Evolutionary conservation across 495 filamentous ascomycete genomes (phyloP).

Genomic region (Talaromyces ruber): DNA sequence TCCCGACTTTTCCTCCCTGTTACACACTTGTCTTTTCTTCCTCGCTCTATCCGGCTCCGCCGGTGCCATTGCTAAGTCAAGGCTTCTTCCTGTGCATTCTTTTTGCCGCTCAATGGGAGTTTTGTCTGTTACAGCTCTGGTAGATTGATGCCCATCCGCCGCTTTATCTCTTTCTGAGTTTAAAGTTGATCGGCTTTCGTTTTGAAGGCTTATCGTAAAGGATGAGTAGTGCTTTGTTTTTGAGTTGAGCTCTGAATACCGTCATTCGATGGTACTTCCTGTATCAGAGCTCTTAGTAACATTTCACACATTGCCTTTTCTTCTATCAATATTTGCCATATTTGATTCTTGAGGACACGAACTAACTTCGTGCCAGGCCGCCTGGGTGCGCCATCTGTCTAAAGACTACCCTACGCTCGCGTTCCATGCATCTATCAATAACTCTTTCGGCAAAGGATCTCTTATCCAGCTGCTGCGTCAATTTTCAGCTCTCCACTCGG

Average conservation of each 20-base stretch:
- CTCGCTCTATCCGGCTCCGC: conserved; percentile 11
- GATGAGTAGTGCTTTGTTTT: conserved; percentile 59
- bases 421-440: conserved; percentile 87
- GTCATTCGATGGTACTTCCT: conserved; percentile 25
- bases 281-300: conserved; percentile 95
- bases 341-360: conserved; percentile 8
- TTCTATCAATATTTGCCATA: not conserved
- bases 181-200: conserved; percentile 70
- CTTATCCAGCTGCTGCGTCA: conserved; percentile 76
- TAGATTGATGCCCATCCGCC: conserved; percentile 73
- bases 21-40: conserved; percentile 9
- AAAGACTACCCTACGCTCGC: conserved; percentile 89
- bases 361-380: conserved; percentile 56
- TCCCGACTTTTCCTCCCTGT: conserved; percentile 9
- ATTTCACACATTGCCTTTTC: conserved; percentile 72
- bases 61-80: conserved; percentile 88
- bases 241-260: conserved; percentile 75
- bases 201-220: conserved; percentile 58
- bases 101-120: conserved; percentile 53
- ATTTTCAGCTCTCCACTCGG: conserved; percentile 83
- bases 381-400: conserved; percentile 72
- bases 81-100: conserved; percentile 58
- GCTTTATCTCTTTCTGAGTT: conserved; percentile 50
- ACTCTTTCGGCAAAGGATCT: conserved; percentile 81
- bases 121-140: conserved; percentile 97